A percentile compares a stretch with the other conserved stretches of the same genome.
Conservation (phyloP, 345 rosid genomes). For the Cardamine resedifolia region DNA sequence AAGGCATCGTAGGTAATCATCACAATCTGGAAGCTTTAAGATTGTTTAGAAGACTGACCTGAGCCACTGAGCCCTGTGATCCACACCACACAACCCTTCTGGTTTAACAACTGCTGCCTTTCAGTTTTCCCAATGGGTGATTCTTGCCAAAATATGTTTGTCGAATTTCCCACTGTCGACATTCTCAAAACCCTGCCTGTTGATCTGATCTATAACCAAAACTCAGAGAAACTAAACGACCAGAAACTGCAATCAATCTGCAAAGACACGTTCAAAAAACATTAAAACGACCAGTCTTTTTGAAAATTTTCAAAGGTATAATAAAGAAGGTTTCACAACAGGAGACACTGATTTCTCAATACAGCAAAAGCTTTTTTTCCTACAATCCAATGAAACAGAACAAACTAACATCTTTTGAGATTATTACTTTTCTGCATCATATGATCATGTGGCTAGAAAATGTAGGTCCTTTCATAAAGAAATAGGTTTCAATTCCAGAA, state of each 20-base stretch:
- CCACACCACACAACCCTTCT: conserved; percentile 93
- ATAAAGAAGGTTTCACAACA: background rate
- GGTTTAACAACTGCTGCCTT: conserved; percentile 75
- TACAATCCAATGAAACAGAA: background rate
- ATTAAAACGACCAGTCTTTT: conserved; percentile 3
- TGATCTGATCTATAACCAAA: conserved; percentile 25
- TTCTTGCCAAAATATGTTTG: conserved; percentile 93
- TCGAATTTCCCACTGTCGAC: conserved; percentile 65
- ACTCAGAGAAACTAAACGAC: conserved; percentile 15
- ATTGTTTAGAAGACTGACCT: conserved; percentile 45
- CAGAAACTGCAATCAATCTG: conserved; percentile 5
- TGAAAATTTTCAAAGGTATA: background rate
- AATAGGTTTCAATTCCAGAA: background rate
- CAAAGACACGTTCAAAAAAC: background rate
- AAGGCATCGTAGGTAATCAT: background rate
- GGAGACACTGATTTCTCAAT: background rate
- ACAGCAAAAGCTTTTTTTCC: background rate
- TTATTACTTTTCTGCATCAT: background rate
- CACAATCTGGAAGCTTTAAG: background rate
- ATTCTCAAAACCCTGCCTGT: conserved; percentile 38
- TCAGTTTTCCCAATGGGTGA: conserved; percentile 73
- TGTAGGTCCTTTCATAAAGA: background rate
- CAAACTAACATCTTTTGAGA: background rate
- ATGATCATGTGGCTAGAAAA: background rate
- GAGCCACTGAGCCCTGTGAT: conserved; percentile 97